These are phyloP conservation scores for Davidsoniella virescens DNA, from an alignment of 2,329 filamentous ascomycete genomes.

Conservation along the genomic window DNA sequence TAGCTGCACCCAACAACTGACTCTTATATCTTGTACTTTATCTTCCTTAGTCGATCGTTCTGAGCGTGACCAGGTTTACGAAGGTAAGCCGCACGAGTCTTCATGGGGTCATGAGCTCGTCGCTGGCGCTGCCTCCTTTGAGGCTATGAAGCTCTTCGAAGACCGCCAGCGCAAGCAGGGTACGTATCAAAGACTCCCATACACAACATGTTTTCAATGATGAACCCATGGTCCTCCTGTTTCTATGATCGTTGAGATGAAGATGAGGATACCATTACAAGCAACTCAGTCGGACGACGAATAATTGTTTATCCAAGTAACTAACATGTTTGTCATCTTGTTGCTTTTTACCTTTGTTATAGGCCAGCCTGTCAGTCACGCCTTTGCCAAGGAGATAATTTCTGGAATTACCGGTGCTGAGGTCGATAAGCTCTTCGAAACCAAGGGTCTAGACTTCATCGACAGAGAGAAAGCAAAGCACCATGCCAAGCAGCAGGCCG, in stretches of 20 bases:
- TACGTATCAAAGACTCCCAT: no score
- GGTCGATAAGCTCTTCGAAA: slow-evolving; percentile 60
- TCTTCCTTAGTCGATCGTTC: slow-evolving; percentile 5
- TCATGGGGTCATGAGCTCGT: slow-evolving; percentile 56
- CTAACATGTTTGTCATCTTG: no score
- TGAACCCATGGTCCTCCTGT: no score
- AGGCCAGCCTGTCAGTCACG: slow-evolving; percentile 46
- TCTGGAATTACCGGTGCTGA: slow-evolving; percentile 57
- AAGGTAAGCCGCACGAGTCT: slow-evolving; percentile 29
- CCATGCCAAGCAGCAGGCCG: slow-evolving; percentile 40
- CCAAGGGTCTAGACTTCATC: slow-evolving; percentile 45
- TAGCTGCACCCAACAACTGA: no score
- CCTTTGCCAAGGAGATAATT: slow-evolving; percentile 62
- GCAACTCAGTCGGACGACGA: no score
- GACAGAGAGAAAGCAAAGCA: slow-evolving; percentile 42
- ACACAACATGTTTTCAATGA: no score
- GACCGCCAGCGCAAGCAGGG: slow-evolving; percentile 53
- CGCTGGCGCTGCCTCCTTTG: slow-evolving; percentile 61
- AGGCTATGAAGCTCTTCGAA: slow-evolving; percentile 66
- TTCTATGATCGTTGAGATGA: no score
- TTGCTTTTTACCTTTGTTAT: no score
- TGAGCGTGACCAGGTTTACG: slow-evolving; percentile 10
- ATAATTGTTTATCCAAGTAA: no score
- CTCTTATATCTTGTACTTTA: no score
- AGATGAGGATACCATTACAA: no score